Percentiles rank a stretch among this genome's conserved stretches.
Evolutionary conservation across 2,329 filamentous ascomycete species (phyloP).

Genomic region (Verticillium zaregamsianum): DNA sequence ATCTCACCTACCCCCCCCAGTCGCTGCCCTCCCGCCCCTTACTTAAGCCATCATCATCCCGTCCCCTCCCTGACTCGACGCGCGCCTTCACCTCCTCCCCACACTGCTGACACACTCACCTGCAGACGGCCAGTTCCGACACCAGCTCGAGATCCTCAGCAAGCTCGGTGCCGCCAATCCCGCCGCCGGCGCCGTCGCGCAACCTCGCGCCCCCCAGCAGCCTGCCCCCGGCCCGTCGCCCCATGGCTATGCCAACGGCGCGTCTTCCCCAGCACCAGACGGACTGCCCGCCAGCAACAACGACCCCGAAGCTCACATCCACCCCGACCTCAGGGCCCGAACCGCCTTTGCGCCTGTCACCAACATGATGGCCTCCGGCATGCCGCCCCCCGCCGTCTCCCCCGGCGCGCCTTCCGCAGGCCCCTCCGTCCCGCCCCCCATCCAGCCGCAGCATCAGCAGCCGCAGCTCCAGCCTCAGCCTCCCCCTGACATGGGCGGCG

Average conservation of each 20-base stretch:
- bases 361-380: constrained; percentile 27
- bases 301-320: constrained; percentile 40
- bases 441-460: constrained; percentile 12
- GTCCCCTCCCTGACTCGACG: background rate
- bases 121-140: constrained; percentile 29
- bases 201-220: constrained; percentile 18
- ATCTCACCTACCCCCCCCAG: background rate
- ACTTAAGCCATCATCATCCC: background rate
- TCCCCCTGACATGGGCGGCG: constrained; percentile 16
- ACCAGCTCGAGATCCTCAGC: constrained; percentile 39
- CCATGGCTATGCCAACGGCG: constrained; percentile 40
- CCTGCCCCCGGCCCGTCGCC: constrained; percentile 25
- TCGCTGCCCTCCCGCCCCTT: background rate
- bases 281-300: constrained; percentile 25
- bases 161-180: constrained; percentile 28
- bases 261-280: constrained; percentile 29
- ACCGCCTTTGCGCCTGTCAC: constrained; percentile 16
- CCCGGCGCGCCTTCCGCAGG: background rate
- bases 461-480: constrained; percentile 17
- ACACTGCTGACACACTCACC: constrained; percentile 1
- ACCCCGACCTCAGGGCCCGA: constrained; percentile 41
- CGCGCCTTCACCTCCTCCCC: background rate
- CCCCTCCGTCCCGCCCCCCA: constrained; percentile 24
- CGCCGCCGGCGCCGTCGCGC: constrained; percentile 22
- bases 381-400: constrained; percentile 12